Percentiles rank a stretch among this genome's conserved stretches.
Evolutionary conservation across 1,139 yeast genomes (phyloP).

Genomic region (Debaryomyces nepalensis): DNA sequence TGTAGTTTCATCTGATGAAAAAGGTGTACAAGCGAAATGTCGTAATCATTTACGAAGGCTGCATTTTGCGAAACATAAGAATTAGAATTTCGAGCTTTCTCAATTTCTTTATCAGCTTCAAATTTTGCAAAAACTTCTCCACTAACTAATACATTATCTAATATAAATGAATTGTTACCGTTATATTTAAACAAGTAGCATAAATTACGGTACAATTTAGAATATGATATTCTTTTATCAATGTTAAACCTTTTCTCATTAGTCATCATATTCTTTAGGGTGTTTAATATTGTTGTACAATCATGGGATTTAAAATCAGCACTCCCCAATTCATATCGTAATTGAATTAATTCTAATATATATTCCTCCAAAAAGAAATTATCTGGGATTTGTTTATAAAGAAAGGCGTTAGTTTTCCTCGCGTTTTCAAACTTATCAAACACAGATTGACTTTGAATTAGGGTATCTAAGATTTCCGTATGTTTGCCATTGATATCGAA

Average conservation of each 20-base stretch:
- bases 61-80: conserved; percentile 22
- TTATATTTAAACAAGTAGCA: conserved; percentile 38
- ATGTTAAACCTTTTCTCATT: conserved; percentile 17
- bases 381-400: conserved; percentile 45
- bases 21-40: conserved; percentile 20
- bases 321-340: conserved; percentile 29
- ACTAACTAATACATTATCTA: conserved; percentile 42
- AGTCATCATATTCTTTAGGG: conserved; percentile 19
- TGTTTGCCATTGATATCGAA: conserved; percentile 36
- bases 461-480: conserved; percentile 39
- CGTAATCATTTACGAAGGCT: conserved; percentile 20
- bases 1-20: conserved; percentile 12
- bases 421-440: conserved; percentile 30
- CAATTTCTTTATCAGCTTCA: conserved; percentile 24
- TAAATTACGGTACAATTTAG: conserved; percentile 38
- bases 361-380: conserved; percentile 42
- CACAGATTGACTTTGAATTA: conserved; percentile 31
- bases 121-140: conserved; percentile 33
- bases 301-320: conserved; percentile 22
- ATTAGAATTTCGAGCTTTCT: conserved; percentile 10
- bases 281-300: conserved; percentile 19
- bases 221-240: conserved; percentile 28
- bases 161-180: conserved; percentile 35
- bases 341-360: conserved; percentile 33
- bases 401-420: background rate